These are phyloP conservation scores for Anthoceros angustus DNA, from an alignment of 225 moss, liverwort and hornwort genomes.

Conservation along the genomic window DNA sequence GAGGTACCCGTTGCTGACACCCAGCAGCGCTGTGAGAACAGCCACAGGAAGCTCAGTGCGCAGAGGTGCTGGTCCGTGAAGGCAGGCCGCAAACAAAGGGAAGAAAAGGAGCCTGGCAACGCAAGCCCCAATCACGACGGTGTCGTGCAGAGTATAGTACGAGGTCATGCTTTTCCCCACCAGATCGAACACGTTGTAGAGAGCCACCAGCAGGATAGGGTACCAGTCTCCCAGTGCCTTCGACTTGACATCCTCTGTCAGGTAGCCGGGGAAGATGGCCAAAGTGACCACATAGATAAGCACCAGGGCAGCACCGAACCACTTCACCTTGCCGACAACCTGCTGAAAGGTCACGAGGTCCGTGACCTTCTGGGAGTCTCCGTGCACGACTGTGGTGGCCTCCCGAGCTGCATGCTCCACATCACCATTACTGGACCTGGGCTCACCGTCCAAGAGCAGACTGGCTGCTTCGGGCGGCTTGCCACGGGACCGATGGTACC, in stretches of 20 bases:
- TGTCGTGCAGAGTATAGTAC: constrained; percentile 30
- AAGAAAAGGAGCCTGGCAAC: constrained; percentile 50
- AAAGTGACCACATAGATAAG: constrained; percentile 42
- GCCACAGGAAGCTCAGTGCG: constrained; percentile 61
- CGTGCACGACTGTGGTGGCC: constrained; percentile 20
- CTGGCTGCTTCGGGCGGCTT: constrained; percentile 14
- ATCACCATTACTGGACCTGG: constrained; percentile 12
- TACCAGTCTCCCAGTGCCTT: constrained; percentile 58
- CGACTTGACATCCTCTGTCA: constrained; percentile 76
- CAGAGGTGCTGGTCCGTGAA: constrained; percentile 48
- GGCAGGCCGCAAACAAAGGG: constrained; percentile 41
- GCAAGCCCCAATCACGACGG: constrained; percentile 23
- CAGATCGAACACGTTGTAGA: constrained; percentile 53
- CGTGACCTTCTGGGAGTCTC: constrained; percentile 22
- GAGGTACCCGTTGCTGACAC: constrained; percentile 60
- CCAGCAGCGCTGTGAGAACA: constrained; percentile 46
- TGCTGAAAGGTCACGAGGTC: constrained; percentile 29
- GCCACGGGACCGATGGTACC: constrained; percentile 43
- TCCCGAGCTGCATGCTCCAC: constrained; percentile 19
- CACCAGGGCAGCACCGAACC: constrained; percentile 36
- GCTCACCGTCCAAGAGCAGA: constrained; percentile 10
- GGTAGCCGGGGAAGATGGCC: constrained; percentile 68
- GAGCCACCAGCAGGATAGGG: constrained; percentile 42
- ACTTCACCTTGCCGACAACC: constrained; percentile 39
- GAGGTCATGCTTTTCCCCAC: constrained; percentile 47